Evolutionary conservation across 495 filamentous ascomycete genomes (phyloP), one percentile per base, ranked within the genome.

Genomic region (Hypoxylon crocopeplum): DNA sequence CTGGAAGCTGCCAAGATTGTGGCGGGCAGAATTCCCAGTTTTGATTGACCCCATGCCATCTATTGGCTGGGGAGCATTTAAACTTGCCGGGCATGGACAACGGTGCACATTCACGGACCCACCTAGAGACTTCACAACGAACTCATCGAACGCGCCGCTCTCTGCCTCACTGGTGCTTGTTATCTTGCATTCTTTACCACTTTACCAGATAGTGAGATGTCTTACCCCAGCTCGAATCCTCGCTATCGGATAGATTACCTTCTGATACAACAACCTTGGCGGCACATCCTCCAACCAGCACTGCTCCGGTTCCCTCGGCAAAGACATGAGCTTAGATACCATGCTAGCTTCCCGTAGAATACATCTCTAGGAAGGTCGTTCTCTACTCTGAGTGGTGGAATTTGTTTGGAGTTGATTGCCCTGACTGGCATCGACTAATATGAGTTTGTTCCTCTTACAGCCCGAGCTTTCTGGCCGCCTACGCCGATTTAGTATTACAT

Each of bases 1-100:
- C 60, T 60, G 45, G 56, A 22, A 5, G 20, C 24, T 56, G 67
- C 67, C 64, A 69, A 67, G 64, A 56, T 49, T 51, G 67, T 65
- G 64, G 60, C 67, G 57, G 40, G 24, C 41, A 17, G 33, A 34
- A 44, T 59, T 45, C 57, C 62, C 67, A 70, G 64, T 16, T 66
- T 61, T 30, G 48, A 39, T 39, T 24, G 33, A 50, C 38, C 38
- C 45, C 54, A 56, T 55, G 51, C 61, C 51, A 55, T 64, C 34
- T 2, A 70, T 70, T 70, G 68, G 68, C 64, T 61, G 49, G 48
- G 64, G 48, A 40, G 53, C 36, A 34, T 57, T 25, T 17, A 39
- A 57, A 45, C 45, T 37, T 40, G 33, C 47, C 33, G 21, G 54
- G 48, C 39, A 22, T 36, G 29, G 39, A 32, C 8, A 51, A 34